Evolutionary conservation across 768 basidiomycete species (phyloP), one percentile per base, ranked within the genome.

Genomic region (Tylopilus sp.): DNA sequence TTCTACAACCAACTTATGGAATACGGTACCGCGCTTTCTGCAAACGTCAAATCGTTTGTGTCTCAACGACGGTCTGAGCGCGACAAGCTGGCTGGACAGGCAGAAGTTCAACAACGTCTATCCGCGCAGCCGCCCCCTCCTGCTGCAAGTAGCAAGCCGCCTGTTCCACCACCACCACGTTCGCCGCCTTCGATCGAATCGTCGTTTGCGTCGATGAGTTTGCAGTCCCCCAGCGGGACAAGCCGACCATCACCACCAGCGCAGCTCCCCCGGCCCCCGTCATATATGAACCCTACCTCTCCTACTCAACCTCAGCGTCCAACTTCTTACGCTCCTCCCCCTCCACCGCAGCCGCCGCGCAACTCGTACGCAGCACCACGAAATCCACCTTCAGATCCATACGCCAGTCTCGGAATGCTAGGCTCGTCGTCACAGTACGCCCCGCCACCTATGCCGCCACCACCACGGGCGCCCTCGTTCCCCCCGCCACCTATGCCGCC

Each of bases 1-100:
- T 99, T 95, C 69, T 98, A 99, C 66, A 76, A 75, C 6, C 91
- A 95, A 56, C 77, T 98, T 13, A 78, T 75, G 0, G 81, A 83
- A 17, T 69, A 95, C 33, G 75, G 83, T 11, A 61, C 71, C 0
- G 79, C 76, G 8, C 77, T 98, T 5, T 72, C 76, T 31, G 68
- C 75, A 4, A 83, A 83, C 50, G 79, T 81, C 3, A 79, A 75
- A 44, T 69, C 74, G 0, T 97, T 87, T 61, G 73, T 92, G 8
- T 70, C 77, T 0, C 73, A 78, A 17, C 76, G 95, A 25, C 78
- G 75, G 8, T 69, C 74, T 0, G 94, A 98, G 65, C 78, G 94
- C 9, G 84, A 89, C 18, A 71, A 73, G 11, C 64, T 95, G 17
- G 76, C 80, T 3, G 73, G 78, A 3, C 82, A 88, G 57, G 76